Evolutionary conservation across 352 stramenopile species (phyloP).

Genomic region (Globisporangium uncinulatum): DNA sequence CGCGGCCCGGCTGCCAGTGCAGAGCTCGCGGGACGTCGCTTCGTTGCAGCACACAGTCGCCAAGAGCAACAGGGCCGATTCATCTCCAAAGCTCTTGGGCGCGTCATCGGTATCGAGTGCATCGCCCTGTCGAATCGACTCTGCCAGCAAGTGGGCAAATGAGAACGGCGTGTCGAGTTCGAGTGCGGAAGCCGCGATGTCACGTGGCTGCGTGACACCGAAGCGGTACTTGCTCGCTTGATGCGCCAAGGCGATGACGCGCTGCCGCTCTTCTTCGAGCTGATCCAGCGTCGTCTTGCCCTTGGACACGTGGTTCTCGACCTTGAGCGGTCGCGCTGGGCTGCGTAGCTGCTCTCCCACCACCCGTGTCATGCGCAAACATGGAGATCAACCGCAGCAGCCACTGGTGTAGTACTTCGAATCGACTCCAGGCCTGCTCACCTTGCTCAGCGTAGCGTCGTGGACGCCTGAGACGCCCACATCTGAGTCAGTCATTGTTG

Average conservation of each 20-base stretch:
- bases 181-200: not conserved
- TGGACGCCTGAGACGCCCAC: no score
- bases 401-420: no score
- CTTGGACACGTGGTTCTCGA: not conserved
- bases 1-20: not conserved
- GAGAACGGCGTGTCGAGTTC: not conserved
- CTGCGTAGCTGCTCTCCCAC: not conserved
- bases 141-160: slow-evolving; percentile 4
- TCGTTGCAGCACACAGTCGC: slow-evolving; percentile 10
- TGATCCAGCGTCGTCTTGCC: slow-evolving; percentile 10
- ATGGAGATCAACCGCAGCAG: not conserved
- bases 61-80: slow-evolving; percentile 8
- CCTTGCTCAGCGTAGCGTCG: not conserved
- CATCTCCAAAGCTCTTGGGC: not conserved
- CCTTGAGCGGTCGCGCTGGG: not conserved
- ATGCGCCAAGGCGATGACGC: slow-evolving; percentile 19
- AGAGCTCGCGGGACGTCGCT: slow-evolving; percentile 2
- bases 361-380: slow-evolving; percentile 7
- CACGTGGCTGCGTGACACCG: not conserved
- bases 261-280: slow-evolving; percentile 22
- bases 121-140: not conserved
- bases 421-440: not conserved
- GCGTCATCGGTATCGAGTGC: not conserved
- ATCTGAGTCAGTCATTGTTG: not conserved
- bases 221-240: not conserved